Evolutionary conservation across 2,329 filamentous ascomycete species (phyloP).

Genomic region (Botrytis pseudocinerea): DNA sequence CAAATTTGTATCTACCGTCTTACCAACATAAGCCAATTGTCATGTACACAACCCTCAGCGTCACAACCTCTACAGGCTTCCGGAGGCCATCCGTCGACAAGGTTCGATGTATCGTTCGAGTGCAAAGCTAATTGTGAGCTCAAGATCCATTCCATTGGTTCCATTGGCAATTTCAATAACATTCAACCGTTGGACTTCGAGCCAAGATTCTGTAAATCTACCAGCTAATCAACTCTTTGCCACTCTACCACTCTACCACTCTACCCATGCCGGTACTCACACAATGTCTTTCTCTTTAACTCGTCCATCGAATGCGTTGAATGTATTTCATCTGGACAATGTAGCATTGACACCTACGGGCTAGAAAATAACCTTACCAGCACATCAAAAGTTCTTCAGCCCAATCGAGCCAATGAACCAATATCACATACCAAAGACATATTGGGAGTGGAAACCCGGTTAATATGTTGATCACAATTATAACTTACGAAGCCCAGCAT

Average conservation of each 20-base stretch:
- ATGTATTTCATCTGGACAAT: neutral
- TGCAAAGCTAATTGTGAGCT: neutral
- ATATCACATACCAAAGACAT: slow-evolving; percentile 10
- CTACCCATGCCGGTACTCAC: neutral
- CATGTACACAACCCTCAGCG: neutral
- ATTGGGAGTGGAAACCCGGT: neutral
- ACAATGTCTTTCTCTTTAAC: neutral
- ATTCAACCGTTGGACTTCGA: neutral
- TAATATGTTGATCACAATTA: slow-evolving; percentile 20
- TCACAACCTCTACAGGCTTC: slow-evolving; percentile 17
- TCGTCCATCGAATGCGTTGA: neutral
- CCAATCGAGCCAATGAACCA: neutral
- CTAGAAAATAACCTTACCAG: neutral
- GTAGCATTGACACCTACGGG: neutral
- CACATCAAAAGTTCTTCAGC: neutral
- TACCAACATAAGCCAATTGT: slow-evolving; percentile 3
- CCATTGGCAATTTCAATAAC: neutral
- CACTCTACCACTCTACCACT: neutral
- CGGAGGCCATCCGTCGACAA: slow-evolving; percentile 20
- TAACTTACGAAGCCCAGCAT: slow-evolving; percentile 3
- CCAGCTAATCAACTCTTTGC: neutral
- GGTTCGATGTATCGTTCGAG: neutral
- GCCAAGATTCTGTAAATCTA: neutral
- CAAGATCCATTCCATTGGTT: neutral
- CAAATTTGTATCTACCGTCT: neutral